phyloP scores from a whole-genome alignment of 179 eudicot genomes.

The Beta lomatogona region DNA sequence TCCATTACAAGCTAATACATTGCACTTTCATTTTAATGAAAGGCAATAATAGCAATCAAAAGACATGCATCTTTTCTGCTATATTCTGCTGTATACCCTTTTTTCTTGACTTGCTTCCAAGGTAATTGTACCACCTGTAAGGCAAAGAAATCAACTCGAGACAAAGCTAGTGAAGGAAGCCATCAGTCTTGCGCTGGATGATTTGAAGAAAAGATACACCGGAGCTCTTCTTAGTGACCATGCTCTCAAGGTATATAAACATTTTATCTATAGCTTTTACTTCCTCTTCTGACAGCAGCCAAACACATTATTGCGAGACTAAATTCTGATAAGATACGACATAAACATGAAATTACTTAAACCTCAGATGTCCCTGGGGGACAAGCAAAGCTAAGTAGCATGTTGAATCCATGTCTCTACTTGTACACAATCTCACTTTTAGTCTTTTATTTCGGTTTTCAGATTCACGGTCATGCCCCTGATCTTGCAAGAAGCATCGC shows the following conservation, averaged over 20 bases:
- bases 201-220: slow-evolving; percentile 71
- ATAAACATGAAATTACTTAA: too few relatives aligned
- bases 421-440: neutral
- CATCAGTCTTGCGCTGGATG: slow-evolving; percentile 64
- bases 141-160: slow-evolving; percentile 39
- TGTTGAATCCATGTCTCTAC: neutral
- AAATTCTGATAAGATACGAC: neutral
- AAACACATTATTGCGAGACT: neutral
- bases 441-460: slow-evolving; percentile 23
- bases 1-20: slow-evolving; percentile 51
- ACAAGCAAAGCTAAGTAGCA: neutral
- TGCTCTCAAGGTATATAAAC: slow-evolving; percentile 69
- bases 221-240: slow-evolving; percentile 79
- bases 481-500: slow-evolving; percentile 88
- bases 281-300: neutral
- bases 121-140: slow-evolving; percentile 38
- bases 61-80: slow-evolving; percentile 17
- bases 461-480: slow-evolving; percentile 86
- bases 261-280: neutral
- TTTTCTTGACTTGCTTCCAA: slow-evolving; percentile 62
- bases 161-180: slow-evolving; percentile 62
- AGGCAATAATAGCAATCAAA: slow-evolving; percentile 55
- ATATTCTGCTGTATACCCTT: slow-evolving; percentile 18
- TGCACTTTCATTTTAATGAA: slow-evolving; percentile 51
- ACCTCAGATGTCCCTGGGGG: neutral